phyloP scores from a whole-genome alignment of 768 basidiomycete species.

The Boletus pseudo-olivaceus region DNA sequence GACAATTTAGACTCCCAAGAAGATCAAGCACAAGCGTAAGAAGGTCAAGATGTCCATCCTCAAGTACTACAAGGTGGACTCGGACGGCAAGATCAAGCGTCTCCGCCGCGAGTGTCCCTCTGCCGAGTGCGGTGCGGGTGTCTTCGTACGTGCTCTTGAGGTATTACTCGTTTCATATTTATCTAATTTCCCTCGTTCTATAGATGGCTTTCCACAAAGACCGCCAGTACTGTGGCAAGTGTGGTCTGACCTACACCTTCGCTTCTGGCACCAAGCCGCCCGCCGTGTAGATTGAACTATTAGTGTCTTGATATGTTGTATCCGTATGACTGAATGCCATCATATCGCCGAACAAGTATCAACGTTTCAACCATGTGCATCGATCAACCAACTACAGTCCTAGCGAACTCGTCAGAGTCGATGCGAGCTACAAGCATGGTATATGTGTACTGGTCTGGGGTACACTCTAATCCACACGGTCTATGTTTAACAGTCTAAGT shows the following conservation, averaged over 20 bases:
- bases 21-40: conserved; percentile 99
- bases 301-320: conserved; percentile 7
- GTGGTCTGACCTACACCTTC: conserved; percentile 85
- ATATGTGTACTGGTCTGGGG: not conserved
- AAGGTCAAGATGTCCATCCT: conserved; percentile 99
- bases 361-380: not conserved
- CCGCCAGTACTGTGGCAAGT: conserved; percentile 97
- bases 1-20: conserved; percentile 80
- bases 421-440: no score
- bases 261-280: conserved; percentile 78
- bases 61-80: conserved; percentile 99
- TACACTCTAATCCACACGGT: not conserved
- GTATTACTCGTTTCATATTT: not conserved
- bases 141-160: conserved; percentile 59
- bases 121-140: conserved; percentile 79
- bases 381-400: not conserved
- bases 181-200: conserved; percentile 15
- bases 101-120: conserved; percentile 93
- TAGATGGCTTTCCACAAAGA: conserved; percentile 99
- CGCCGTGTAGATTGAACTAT: conserved; percentile 44
- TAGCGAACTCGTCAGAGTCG: no score
- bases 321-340: conserved; percentile 10
- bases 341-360: not conserved
- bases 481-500: conserved; percentile 2
- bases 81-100: conserved; percentile 99